Evolutionary conservation across 208 protist genomes (phyloP), one percentile per base, ranked within the genome.

Genomic region (Endotrypanum monterogeii): DNA sequence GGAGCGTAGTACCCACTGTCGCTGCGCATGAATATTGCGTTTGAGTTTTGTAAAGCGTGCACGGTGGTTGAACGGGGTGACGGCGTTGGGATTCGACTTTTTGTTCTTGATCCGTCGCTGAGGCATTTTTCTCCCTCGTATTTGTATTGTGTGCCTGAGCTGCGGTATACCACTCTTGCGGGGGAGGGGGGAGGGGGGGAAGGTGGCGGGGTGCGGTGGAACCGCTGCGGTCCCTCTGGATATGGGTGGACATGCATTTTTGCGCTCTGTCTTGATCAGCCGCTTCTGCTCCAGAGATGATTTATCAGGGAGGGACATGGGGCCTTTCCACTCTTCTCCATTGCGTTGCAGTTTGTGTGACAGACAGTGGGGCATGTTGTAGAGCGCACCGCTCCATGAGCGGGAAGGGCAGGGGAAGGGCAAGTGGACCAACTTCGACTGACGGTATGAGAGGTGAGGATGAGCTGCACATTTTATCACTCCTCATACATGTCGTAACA

Each of bases 11-110:
- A 68, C 73, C 35, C 58, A 57, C 46, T 75, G 68, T 25, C 86
- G 72, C 66, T 82, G 62, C 16, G 54, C 75, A 39, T 80, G 46
- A 37, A 90, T 83, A 51, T 66, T 54, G 54, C 81, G 86, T 62
- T 87, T 87, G 5, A 90, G 65, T 23, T 68, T 78, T 11, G 86
- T 85, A 44, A 82, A 78, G 18, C 52, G 80, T 3, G 73, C 66
- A n/a, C 83, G 73, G 60, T 88, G 77, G 66, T 90, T 90, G 37
- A 83, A 84, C 12, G 78, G 71, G 5, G 61, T 55, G 20, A 3
- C 20, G 3, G 69, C 25, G 28, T 86, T 69, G 1, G 86, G 83
- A 67, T 89, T 74, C 1, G 54, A n/a, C 55, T 68, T 75, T 62
- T 87, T 89, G 61, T 60, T 65, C 20, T 80, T 78, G 8, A 32